phyloP scores from a whole-genome alignment of 1,284 basidiomycete genomes.

The Melampsora larici-populina region DNA sequence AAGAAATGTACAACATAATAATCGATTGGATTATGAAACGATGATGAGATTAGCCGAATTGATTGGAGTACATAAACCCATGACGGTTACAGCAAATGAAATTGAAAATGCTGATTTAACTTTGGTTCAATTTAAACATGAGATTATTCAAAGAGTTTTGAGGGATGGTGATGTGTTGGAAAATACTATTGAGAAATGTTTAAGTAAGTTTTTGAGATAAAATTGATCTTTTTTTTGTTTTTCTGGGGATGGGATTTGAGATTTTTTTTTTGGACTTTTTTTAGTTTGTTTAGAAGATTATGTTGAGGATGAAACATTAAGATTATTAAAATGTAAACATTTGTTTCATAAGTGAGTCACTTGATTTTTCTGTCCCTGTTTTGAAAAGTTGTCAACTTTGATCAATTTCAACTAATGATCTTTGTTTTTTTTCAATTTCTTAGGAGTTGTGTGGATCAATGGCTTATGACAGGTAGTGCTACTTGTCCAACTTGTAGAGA shows the following conservation, averaged over 20 bases:
- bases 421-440: not conserved
- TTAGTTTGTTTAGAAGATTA: conserved; percentile 24
- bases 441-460: conserved; percentile 8
- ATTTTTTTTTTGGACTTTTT: not conserved
- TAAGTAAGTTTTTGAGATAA: conserved; percentile 16
- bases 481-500: conserved; percentile 18
- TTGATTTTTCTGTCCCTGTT: not conserved
- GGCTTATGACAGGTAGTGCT: conserved; percentile 2
- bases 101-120: not conserved
- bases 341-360: conserved; percentile 12
- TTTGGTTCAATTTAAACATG: not conserved
- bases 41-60: conserved; percentile 17
- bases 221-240: not conserved
- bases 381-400: too few relatives aligned
- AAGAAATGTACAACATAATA: not conserved
- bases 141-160: not conserved
- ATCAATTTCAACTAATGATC: not conserved
- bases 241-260: not conserved
- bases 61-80: not conserved
- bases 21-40: conserved; percentile 13
- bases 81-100: not conserved
- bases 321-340: conserved; percentile 10
- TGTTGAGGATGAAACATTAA: not conserved
- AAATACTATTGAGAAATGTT: conserved; percentile 20
- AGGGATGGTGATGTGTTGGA: not conserved